Percentiles rank a stretch among this genome's conserved stretches.
Conservation (phyloP, 2,329 filamentous ascomycete species). For the Lanzia echinophila region DNA sequence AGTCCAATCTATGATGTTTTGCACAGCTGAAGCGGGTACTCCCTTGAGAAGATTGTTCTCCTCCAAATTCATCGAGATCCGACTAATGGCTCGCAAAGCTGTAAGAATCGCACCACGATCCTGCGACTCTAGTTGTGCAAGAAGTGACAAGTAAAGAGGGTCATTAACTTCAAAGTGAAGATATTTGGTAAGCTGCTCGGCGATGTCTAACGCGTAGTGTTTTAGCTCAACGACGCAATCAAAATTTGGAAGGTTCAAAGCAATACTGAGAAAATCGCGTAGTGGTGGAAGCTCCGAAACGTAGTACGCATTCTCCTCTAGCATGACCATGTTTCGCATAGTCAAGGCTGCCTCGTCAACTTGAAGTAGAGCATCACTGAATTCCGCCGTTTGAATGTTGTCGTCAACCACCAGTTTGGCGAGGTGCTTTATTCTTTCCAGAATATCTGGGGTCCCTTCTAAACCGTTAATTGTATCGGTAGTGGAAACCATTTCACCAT, state of each 20-base stretch:
- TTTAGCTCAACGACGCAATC: slow-evolving; percentile 75
- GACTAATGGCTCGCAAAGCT: slow-evolving; percentile 71
- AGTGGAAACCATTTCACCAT: slow-evolving; percentile 39
- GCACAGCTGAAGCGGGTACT: slow-evolving; percentile 59
- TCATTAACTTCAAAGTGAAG: slow-evolving; percentile 66
- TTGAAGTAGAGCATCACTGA: slow-evolving; percentile 63
- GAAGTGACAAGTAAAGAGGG: slow-evolving; percentile 69
- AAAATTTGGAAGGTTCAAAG: slow-evolving; percentile 68
- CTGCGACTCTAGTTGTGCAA: slow-evolving; percentile 55
- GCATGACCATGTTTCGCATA: slow-evolving; percentile 91
- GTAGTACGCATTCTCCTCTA: slow-evolving; percentile 81
- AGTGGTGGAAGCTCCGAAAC: slow-evolving; percentile 68
- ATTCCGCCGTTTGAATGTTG: slow-evolving; percentile 62
- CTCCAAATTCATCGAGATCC: slow-evolving; percentile 82
- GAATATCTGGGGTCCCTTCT: slow-evolving; percentile 61
- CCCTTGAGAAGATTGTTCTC: slow-evolving; percentile 69
- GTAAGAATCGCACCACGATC: slow-evolving; percentile 81
- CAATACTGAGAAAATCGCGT: slow-evolving; percentile 76
- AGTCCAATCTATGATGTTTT: slow-evolving; percentile 65
- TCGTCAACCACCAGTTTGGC: slow-evolving; percentile 56
- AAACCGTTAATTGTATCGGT: slow-evolving; percentile 57
- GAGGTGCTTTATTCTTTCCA: slow-evolving; percentile 64
- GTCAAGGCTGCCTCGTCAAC: slow-evolving; percentile 84
- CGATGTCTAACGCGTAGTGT: slow-evolving; percentile 85
- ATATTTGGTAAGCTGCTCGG: slow-evolving; percentile 82